Percentiles rank a stretch among this genome's conserved stretches.
Conservation (phyloP, 805 yeast species). For the Starmerella tilneyi region DNA sequence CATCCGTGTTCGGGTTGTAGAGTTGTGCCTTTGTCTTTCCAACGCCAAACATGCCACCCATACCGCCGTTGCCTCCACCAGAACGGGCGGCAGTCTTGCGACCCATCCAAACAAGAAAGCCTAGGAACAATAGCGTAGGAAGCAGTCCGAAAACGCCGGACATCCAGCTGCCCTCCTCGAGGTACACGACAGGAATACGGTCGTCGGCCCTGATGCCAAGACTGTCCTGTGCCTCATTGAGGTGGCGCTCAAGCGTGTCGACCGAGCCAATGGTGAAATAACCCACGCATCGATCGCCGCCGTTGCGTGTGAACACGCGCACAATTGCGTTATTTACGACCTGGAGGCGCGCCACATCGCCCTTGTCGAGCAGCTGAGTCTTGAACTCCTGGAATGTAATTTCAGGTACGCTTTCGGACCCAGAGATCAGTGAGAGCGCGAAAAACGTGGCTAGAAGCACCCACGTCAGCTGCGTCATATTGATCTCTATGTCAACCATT, state of each 20-base stretch:
- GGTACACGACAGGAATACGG: conserved; percentile 67
- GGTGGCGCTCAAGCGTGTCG: conserved; percentile 72
- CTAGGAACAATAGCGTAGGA: conserved; percentile 72
- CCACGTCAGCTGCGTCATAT: conserved; percentile 25
- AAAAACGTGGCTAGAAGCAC: conserved; percentile 21
- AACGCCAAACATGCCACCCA: conserved; percentile 62
- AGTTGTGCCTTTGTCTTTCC: conserved; percentile 59
- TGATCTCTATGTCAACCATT: conserved; percentile 24
- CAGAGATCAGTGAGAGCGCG: conserved; percentile 22
- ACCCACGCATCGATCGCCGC: conserved; percentile 38
- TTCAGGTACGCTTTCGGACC: conserved; percentile 26
- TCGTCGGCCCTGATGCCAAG: conserved; percentile 57
- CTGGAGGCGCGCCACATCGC: conserved; percentile 60
- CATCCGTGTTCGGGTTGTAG: conserved; percentile 74
- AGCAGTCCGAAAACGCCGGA: conserved; percentile 58
- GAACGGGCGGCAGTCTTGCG: conserved; percentile 36
- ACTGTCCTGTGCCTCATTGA: conserved; percentile 60
- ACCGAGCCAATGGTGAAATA: conserved; percentile 82
- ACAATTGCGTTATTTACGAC: conserved; percentile 68
- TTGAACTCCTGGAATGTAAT: conserved; percentile 76
- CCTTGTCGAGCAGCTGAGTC: conserved; percentile 63
- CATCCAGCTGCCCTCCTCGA: conserved; percentile 55
- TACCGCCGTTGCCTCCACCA: conserved; percentile 44
- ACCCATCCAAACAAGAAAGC: conserved; percentile 63
- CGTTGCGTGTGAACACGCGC: conserved; percentile 26